Base-by-base conservation (phyloP, 2,329 filamentous ascomycete genomes). In the Hypoxylon sp. region DNA sequence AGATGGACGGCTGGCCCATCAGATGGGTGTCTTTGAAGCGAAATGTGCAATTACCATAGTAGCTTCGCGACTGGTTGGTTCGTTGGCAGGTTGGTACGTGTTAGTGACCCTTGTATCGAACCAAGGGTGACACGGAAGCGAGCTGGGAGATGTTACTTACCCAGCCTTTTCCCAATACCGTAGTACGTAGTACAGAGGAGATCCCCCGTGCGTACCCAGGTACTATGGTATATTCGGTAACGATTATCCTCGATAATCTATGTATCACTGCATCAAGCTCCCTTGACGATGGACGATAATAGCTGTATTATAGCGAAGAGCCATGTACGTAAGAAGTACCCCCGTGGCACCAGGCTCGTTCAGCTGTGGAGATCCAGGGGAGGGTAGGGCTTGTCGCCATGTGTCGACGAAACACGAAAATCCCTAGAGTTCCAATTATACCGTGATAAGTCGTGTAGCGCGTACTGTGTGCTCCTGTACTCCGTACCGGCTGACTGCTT, bases 171-270 rank as follows among this genome's bases (percentile, higher is more conserved):
- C n/a, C n/a, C n/a, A n/a, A n/a, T n/a, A n/a, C n/a, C n/a, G n/a
- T n/a, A n/a, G 21, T 29, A 29, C 37, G 18, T 23, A n/a, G 29
- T 33, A 24, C 24, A 45, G 43, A 41, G 18, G 38, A 38, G 53
- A 61, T 56, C 58, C 37, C 43, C 43, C 31, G 31, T 35, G 9
- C 26, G 50, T 58, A 47, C 38, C n/a, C n/a, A n/a, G n/a, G n/a
- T n/a, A n/a, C n/a, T n/a, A n/a, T n/a, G n/a, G 48, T 24, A 51
- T 53, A 48, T 59, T 35, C 38, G 61, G 61, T 58, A 63, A 46
- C 58, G 55, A 62, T 59, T 57, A 21, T 58, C 52, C 52, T 64
- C 58, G 61, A 62, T 51, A 64, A 61, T 62, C 58, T 58, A 43
- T 46, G 55, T 63, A 55, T 63, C 60, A 60, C 53, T 55, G 55